Evolutionary conservation across 140 eudicot species (phyloP), one percentile per base, ranked within the genome.

Genomic region (Cichorium intybus): DNA sequence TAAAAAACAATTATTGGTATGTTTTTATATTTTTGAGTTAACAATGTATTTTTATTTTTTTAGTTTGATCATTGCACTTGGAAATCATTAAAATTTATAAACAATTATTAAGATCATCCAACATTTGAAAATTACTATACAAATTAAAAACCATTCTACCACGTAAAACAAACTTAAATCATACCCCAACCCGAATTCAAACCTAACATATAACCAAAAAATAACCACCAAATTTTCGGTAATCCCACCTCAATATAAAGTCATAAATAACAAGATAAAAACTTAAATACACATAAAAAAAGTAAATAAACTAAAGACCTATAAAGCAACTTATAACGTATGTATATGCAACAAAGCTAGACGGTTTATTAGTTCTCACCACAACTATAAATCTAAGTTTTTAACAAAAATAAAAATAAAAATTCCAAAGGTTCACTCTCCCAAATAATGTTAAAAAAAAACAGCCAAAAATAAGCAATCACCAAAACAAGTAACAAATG

Each of bases 381-480:
- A 33, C 60, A 50, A 29, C 53, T 52, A 54, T 69, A 46, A 41
- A 54, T 21, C 74, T 46, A 69, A 11, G 50, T 56, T 69, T 69
- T 69, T 69, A 28, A 57, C 31, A 69, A 69, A 57, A 56, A n/a
- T n/a, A n/a, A n/a, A n/a, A n/a, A n/a, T n/a, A n/a, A n/a, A n/a
- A n/a, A n/a, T n/a, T 3, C 35, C 50, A 56, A 29, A 20, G 23
- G 52, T 66, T 23, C 72, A 66, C 72, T 66, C 35, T 66, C 15
- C 10, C 16, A 37, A 37, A 35, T 23, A 48, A 20, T 20, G 54
- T 48, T 11, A 24, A 23, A 57, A 23, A 56, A n/a, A 57, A 31
- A 33, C 64, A 57, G 1, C 47, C 64, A 66, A 37, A 64, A 66
- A 52, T 43, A 66, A n/a, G 52, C 16, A 52, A 66, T 43, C 49